These are phyloP conservation scores for Meyerozyma carpophila DNA, from an alignment of 1,139 yeast genomes.

Conservation along the genomic window DNA sequence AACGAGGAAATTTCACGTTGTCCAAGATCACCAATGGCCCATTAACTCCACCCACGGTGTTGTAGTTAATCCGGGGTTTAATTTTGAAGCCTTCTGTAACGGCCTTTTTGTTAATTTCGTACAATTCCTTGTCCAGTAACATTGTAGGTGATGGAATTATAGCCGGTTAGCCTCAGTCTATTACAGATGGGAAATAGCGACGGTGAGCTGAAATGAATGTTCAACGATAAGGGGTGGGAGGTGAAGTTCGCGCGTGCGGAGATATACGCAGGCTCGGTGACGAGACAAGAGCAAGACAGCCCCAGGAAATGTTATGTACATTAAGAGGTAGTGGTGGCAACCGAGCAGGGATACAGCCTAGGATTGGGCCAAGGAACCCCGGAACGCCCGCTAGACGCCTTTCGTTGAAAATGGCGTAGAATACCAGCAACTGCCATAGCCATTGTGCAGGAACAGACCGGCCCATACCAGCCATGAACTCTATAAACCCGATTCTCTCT, in stretches of 20 bases:
- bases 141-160: slow-evolving; percentile 9
- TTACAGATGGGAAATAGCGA: neutral
- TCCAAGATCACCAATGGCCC: slow-evolving; percentile 97
- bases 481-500: no score
- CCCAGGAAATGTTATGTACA: neutral
- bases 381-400: neutral
- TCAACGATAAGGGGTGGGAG: slow-evolving; percentile 1
- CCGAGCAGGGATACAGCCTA: neutral
- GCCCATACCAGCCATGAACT: no score
- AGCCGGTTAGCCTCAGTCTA: neutral
- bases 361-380: neutral
- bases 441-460: no score
- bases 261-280: neutral
- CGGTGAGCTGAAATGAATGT: neutral
- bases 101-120: slow-evolving; percentile 84
- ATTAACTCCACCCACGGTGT: slow-evolving; percentile 96
- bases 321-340: neutral
- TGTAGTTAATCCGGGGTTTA: slow-evolving; percentile 85
- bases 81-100: slow-evolving; percentile 87
- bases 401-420: neutral
- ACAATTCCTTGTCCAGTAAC: slow-evolving; percentile 54
- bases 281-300: neutral
- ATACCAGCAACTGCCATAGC: no score
- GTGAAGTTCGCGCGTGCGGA: neutral
- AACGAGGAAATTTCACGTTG: slow-evolving; percentile 94